These are phyloP conservation scores for Psilocybe cyanescens DNA, from an alignment of 768 basidiomycete genomes.

Conservation along the genomic window DNA sequence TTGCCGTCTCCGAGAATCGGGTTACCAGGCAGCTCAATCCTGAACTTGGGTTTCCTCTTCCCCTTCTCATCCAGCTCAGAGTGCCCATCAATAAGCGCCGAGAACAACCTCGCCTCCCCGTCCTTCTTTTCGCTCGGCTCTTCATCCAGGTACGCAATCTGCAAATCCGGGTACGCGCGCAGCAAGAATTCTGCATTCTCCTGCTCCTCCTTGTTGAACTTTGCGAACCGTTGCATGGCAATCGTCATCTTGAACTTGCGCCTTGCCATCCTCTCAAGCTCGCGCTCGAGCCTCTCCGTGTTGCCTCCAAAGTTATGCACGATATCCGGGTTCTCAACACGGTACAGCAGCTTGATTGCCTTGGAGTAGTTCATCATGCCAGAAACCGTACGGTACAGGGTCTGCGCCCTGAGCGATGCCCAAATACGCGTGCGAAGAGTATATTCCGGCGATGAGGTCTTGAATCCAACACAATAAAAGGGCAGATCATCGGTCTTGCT, in stretches of 20 bases:
- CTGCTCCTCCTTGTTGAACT: constrained; percentile 99
- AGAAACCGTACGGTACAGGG: constrained; percentile 96
- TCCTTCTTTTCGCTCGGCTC: constrained; percentile 88
- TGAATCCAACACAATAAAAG: constrained; percentile 99
- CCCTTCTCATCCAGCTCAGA: constrained; percentile 92
- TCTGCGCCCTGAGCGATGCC: constrained; percentile 98
- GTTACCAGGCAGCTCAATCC: constrained; percentile 96
- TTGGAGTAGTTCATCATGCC: constrained; percentile 99
- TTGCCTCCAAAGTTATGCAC: constrained; percentile 96
- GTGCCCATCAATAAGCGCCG: constrained; percentile 95
- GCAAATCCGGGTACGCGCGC: constrained; percentile 96
- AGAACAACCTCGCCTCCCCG: constrained; percentile 90
- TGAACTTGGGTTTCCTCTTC: constrained; percentile 94
- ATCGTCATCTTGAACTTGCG: constrained; percentile 98
- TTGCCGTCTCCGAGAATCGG: constrained; percentile 99
- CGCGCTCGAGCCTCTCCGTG: constrained; percentile 93
- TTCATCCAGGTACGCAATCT: constrained; percentile 98
- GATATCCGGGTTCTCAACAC: constrained; percentile 97
- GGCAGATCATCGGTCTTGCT: constrained; percentile 90
- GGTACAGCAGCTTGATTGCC: constrained; percentile 98
- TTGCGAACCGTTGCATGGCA: constrained; percentile 98
- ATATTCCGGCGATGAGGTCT: constrained; percentile 97
- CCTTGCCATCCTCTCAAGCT: constrained; percentile 95
- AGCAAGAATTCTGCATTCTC: constrained; percentile 98
- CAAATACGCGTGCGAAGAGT: constrained; percentile 99